Evolutionary conservation across 2,329 filamentous ascomycete genomes (phyloP).

Genomic region (Exophiala xenobiotica): DNA sequence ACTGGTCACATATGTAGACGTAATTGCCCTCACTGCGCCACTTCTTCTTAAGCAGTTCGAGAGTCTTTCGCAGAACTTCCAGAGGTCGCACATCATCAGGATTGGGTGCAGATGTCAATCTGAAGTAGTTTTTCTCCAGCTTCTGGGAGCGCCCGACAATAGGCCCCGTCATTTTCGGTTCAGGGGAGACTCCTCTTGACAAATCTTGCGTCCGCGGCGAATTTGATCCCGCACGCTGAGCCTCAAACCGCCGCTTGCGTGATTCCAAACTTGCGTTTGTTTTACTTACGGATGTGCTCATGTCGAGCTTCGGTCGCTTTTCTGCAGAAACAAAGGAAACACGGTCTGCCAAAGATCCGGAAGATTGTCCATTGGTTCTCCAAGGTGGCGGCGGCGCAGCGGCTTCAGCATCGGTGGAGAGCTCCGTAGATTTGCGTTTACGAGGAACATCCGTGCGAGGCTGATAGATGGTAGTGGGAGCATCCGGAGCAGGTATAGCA

Average conservation of each 20-base stretch:
- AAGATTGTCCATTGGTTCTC: slow-evolving; percentile 66
- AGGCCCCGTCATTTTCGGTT: slow-evolving; percentile 57
- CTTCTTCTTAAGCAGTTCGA: slow-evolving; percentile 88
- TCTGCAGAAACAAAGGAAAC: slow-evolving; percentile 60
- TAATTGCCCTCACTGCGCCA: slow-evolving; percentile 95
- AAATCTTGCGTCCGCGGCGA: slow-evolving; percentile 39
- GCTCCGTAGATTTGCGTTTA: slow-evolving; percentile 79
- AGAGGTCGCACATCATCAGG: slow-evolving; percentile 86
- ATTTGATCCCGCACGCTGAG: slow-evolving; percentile 43
- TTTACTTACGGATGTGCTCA: slow-evolving; percentile 71
- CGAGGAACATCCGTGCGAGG: slow-evolving; percentile 48
- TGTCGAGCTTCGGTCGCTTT: slow-evolving; percentile 50
- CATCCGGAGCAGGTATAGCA: slow-evolving; percentile 18
- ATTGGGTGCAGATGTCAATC: slow-evolving; percentile 85
- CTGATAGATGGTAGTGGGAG: slow-evolving; percentile 24
- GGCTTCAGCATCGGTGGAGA: slow-evolving; percentile 55
- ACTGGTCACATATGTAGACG: slow-evolving; percentile 96
- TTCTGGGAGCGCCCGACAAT: slow-evolving; percentile 81
- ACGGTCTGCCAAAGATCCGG: slow-evolving; percentile 65
- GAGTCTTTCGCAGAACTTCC: slow-evolving; percentile 72
- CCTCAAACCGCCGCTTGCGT: slow-evolving; percentile 82
- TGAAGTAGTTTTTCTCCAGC: slow-evolving; percentile 92
- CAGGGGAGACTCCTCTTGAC: slow-evolving; percentile 47
- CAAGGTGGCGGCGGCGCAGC: slow-evolving; percentile 61
- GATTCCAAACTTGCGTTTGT: slow-evolving; percentile 83